Conservation (phyloP, 2,329 filamentous ascomycete species). For the Trichoderma sp. region DNA sequence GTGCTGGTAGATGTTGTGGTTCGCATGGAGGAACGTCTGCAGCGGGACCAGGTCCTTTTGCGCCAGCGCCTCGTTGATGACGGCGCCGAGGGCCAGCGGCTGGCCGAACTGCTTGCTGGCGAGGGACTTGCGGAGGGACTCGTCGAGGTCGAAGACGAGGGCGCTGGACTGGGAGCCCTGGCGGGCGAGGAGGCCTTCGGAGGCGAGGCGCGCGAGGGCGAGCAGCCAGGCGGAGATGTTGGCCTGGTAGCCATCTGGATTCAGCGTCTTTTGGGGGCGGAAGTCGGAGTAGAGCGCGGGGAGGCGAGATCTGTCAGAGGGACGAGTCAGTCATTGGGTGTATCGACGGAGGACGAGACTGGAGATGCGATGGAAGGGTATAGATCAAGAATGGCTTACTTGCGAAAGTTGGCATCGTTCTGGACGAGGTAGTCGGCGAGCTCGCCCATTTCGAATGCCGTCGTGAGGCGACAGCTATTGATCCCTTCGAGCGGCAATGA, state of each 20-base stretch:
- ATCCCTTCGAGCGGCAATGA: no score
- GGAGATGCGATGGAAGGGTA: background rate
- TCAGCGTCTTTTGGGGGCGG: constrained; percentile 69
- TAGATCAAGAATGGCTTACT: constrained; percentile 42
- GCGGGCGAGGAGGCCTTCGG: constrained; percentile 58
- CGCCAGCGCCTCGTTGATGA: constrained; percentile 72
- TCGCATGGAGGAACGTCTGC: constrained; percentile 64
- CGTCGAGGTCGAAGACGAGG: constrained; percentile 58
- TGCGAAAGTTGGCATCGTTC: constrained; percentile 64
- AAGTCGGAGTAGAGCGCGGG: constrained; percentile 91
- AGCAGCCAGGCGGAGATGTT: constrained; percentile 80
- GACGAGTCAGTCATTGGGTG: no score
- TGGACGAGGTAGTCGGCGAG: constrained; percentile 67
- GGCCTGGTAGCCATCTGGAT: constrained; percentile 81
- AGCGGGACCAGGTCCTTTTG: constrained; percentile 71
- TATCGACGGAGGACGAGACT: background rate
- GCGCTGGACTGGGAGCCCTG: constrained; percentile 48
- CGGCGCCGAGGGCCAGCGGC: constrained; percentile 77
- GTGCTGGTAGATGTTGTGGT: constrained; percentile 71
- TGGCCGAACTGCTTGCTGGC: constrained; percentile 77
- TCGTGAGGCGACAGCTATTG: background rate
- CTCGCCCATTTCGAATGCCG: constrained; percentile 56
- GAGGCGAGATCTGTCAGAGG: constrained; percentile 64
- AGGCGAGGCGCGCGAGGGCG: constrained; percentile 69
- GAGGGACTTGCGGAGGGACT: constrained; percentile 69